phyloP scores from a whole-genome alignment of 345 rosid genomes.

The Atalantia buxifolia region DNA sequence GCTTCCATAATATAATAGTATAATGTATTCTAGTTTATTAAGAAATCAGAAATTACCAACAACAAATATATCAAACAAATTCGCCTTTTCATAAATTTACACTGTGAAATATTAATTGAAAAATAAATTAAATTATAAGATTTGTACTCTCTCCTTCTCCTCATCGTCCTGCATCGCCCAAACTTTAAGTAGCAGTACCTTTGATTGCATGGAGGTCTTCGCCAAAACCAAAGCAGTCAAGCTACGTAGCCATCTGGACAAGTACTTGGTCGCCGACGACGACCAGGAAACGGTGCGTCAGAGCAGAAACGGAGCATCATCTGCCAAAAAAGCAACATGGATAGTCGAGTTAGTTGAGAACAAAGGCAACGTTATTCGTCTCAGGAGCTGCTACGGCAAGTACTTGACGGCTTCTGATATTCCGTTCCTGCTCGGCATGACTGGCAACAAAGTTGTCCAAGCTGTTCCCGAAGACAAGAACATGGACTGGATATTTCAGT shows the following conservation, averaged over 20 bases:
- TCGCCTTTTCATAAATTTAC: conserved; percentile 13
- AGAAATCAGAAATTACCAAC: conserved; percentile 14
- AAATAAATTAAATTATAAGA: too few relatives aligned
- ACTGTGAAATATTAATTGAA: too few relatives aligned
- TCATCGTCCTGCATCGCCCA: too few relatives aligned
- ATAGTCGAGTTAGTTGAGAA: conserved; percentile 58
- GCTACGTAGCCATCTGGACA: conserved; percentile 81
- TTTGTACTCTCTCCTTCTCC: too few relatives aligned
- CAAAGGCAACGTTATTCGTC: conserved; percentile 39
- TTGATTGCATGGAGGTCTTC: conserved; percentile 50
- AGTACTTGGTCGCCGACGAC: conserved; percentile 76
- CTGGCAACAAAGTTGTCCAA: conserved; percentile 70
- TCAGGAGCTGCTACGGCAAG: conserved; percentile 55
- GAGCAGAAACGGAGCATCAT: conserved; percentile 54
- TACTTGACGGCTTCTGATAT: conserved; percentile 75
- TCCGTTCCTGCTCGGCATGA: conserved; percentile 80
- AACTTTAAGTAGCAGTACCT: background rate
- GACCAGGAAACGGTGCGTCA: conserved; percentile 64
- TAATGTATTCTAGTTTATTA: background rate
- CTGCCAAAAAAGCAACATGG: conserved; percentile 48
- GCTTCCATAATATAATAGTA: too few relatives aligned
- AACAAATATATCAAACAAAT: conserved; percentile 23
- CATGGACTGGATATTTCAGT: conserved; percentile 58
- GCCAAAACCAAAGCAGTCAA: conserved; percentile 56
- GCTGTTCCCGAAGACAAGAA: conserved; percentile 33